phyloP scores from a whole-genome alignment of 352 stramenopile genomes.

The Blastocystis sp. region DNA sequence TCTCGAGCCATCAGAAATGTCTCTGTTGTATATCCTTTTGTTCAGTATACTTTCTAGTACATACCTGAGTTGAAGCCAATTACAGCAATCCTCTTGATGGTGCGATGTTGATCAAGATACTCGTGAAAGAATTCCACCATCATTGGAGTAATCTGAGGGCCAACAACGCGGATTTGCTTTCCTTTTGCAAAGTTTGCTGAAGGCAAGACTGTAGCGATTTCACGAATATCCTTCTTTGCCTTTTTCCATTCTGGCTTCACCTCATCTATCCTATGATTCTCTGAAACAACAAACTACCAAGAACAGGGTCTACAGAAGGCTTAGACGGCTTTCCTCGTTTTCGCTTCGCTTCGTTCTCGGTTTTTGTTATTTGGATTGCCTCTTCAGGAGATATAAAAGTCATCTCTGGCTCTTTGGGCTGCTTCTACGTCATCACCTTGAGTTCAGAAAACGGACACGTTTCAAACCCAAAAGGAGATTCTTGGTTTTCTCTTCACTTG shows the following conservation, averaged over 20 bases:
- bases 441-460: not conserved
- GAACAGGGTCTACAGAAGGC: not conserved
- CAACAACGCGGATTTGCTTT: not conserved
- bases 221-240: not conserved
- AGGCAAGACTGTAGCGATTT: slow-evolving; percentile 53
- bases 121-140: slow-evolving; percentile 62
- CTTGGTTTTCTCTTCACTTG: slow-evolving; percentile 34
- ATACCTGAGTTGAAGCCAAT: slow-evolving; percentile 59
- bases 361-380: not conserved
- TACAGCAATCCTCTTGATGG: slow-evolving; percentile 55
- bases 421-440: not conserved
- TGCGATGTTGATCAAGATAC: slow-evolving; percentile 35
- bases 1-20: slow-evolving; percentile 51
- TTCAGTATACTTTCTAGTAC: not conserved
- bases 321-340: not conserved
- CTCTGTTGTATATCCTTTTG: slow-evolving; percentile 52
- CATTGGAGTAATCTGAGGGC: slow-evolving; percentile 46
- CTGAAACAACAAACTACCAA: not conserved
- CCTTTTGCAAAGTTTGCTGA: slow-evolving; percentile 3
- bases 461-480: not conserved
- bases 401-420: slow-evolving; percentile 11
- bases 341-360: not conserved
- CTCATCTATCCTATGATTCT: not conserved
- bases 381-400: slow-evolving; percentile 35
- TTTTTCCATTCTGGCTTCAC: slow-evolving; percentile 20